A percentile compares a stretch with the other conserved stretches of the same genome.
Conservation (phyloP, 2,329 filamentous ascomycete species). For the Verticillium albo-atrum region DNA sequence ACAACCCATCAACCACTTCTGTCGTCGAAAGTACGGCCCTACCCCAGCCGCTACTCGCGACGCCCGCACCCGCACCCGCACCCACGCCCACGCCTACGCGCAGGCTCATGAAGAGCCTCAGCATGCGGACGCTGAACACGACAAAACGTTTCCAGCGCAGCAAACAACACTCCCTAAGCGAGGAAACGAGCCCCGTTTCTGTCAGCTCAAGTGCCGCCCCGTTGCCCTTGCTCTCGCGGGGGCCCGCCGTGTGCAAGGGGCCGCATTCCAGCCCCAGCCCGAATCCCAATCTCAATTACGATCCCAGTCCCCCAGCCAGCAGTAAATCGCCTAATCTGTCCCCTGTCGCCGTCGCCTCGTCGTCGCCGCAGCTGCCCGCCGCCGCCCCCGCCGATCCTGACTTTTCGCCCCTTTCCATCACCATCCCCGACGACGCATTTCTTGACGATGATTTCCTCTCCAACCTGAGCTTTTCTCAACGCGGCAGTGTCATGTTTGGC, state of each 20-base stretch:
- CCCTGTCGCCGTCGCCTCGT: constrained; percentile 7
- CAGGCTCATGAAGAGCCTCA: constrained; percentile 21
- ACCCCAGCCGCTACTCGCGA: too few species aligned
- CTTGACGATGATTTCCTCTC: constrained; percentile 55
- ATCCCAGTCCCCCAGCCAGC: not conserved
- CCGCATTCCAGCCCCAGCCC: not conserved
- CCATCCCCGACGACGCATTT: constrained; percentile 52
- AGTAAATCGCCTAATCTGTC: constrained; percentile 11
- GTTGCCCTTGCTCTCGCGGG: not conserved
- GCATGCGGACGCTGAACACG: constrained; percentile 16
- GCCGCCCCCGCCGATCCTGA: constrained; percentile 23
- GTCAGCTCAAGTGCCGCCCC: not conserved
- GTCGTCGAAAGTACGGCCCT: too few species aligned
- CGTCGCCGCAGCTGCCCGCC: not conserved
- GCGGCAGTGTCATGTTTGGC: constrained; percentile 60
- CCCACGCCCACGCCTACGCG: constrained; percentile 2
- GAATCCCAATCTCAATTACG: not conserved
- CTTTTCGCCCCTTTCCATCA: constrained; percentile 49
- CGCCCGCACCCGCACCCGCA: not conserved
- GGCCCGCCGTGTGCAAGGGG: not conserved
- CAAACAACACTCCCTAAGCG: not conserved
- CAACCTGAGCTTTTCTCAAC: constrained; percentile 56
- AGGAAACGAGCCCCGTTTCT: not conserved
- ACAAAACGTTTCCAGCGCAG: not conserved
- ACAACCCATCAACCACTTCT: not conserved